A percentile compares a stretch with the other conserved stretches of the same genome.
Evolutionary conservation across 1,139 yeast genomes (phyloP).

Genomic region (Magnusiomyces suaveolens): DNA sequence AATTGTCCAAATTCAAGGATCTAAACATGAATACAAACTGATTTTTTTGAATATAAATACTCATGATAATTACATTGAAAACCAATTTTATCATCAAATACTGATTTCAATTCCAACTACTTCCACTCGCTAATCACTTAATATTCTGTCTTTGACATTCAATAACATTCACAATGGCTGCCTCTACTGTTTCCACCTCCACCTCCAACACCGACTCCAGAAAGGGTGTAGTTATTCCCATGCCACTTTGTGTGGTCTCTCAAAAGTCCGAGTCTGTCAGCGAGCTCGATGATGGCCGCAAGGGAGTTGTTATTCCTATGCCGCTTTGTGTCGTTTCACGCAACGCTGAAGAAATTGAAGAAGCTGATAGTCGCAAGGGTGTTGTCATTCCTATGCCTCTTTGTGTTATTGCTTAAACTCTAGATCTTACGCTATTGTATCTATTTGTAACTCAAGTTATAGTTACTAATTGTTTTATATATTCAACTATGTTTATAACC

Average conservation of each 20-base stretch:
- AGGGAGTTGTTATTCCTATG: background rate
- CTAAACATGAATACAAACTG: no score
- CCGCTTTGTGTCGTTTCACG: background rate
- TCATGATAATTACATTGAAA: no score
- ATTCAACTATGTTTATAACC: background rate
- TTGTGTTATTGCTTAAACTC: background rate
- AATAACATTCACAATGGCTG: no score
- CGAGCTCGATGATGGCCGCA: background rate
- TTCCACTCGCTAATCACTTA: no score
- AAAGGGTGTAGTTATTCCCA: background rate
- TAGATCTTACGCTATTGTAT: background rate
- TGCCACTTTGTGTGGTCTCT: background rate
- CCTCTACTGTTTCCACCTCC: no score
- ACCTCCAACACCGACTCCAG: no score
- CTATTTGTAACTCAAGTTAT: background rate
- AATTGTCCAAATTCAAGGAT: no score
- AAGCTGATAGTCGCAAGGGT: background rate
- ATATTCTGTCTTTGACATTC: no score
- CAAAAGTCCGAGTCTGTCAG: background rate
- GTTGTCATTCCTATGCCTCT: background rate
- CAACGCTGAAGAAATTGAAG: no score
- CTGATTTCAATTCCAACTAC: no score
- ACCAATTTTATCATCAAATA: no score
- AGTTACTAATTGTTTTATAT: background rate
- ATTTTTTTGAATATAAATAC: no score